Evolutionary conservation across 1,139 yeast species (phyloP), one percentile per base, ranked within the genome.

Genomic region (Candida glucosophila): DNA sequence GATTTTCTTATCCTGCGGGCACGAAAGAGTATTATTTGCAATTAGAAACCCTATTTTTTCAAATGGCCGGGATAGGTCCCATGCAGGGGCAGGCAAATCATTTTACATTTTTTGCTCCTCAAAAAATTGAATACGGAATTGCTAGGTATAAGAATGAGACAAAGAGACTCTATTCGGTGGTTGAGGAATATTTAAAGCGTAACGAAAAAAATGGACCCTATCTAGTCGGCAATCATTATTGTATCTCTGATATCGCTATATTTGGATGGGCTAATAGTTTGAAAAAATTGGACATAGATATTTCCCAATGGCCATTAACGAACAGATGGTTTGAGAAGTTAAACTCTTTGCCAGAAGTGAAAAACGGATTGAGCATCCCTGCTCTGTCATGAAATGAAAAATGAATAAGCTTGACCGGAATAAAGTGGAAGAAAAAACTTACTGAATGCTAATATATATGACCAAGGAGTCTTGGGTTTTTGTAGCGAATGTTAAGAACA

Each of bases 21-120:
- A 49, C 73, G 12, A 50, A 44, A 16, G 52, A 59, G 24, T 72
- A 71, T 47, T 73, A 64, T 47, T 65, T 61, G 35, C 60, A 64
- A 39, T 41, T 67, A 32, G 74, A 72, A 33, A 59, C 75, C 62
- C 35, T 67, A 11, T 55, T 60, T 27, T 74, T 71, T 55, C 20
- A 71, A 44, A 62, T 69, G 49, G 70, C 76, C 0, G 77, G 77
- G 5, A 51, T 70, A 26, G 76, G 78, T 14, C 79, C 81, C 29
- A 67, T 68, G 63, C 73, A 65, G 36, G 79, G 80, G 7, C 78
- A 73, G 41, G 72, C 69, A 19, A 48, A 51, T 34, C 74, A 67
- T 43, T 75, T 72, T 42, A 27, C 30, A 4, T 20, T 40, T 3
- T 60, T 29, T 37, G 72, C 77, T 4, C 47, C 53, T 1, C 77